Evolutionary conservation across 148 eudicot genomes (phyloP).

Genomic region (Tetragonia tetragonoides): DNA sequence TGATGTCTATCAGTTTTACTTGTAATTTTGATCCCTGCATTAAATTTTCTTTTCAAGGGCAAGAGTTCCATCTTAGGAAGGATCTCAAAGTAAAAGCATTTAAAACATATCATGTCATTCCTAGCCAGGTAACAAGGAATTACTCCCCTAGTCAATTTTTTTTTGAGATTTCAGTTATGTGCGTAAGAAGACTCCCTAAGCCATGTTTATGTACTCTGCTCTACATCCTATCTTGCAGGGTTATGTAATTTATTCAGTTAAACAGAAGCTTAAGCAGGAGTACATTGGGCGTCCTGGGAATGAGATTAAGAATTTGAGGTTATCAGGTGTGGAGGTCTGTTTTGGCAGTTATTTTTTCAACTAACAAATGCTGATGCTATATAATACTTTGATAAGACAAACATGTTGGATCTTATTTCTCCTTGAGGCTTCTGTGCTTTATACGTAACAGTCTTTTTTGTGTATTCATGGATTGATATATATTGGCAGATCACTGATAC

Average conservation of each 20-base stretch:
- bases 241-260: slow-evolving; percentile 69
- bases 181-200: background rate
- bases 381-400: background rate
- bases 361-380: background rate
- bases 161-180: background rate
- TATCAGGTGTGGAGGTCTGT: slow-evolving; percentile 81
- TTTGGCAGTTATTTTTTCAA: slow-evolving; percentile 13
- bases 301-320: slow-evolving; percentile 71
- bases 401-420: background rate
- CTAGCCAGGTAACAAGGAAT: slow-evolving; percentile 58
- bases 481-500: slow-evolving; percentile 67
- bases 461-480: background rate
- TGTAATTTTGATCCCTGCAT: background rate
- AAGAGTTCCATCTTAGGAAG: slow-evolving; percentile 62
- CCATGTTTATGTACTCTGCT: background rate
- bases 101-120: slow-evolving; percentile 75
- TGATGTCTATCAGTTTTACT: background rate
- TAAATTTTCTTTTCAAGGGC: slow-evolving; percentile 43
- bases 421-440: background rate
- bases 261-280: slow-evolving; percentile 78
- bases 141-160: background rate
- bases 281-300: slow-evolving; percentile 67
- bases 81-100: slow-evolving; percentile 85
- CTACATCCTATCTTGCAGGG: slow-evolving; percentile 50
- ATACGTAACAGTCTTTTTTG: background rate